A percentile compares a stretch with the other conserved stretches of the same genome.
These are phyloP conservation scores for Sungouiella thailandica DNA, from an alignment of 805 yeast genomes.

Conservation along the genomic window DNA sequence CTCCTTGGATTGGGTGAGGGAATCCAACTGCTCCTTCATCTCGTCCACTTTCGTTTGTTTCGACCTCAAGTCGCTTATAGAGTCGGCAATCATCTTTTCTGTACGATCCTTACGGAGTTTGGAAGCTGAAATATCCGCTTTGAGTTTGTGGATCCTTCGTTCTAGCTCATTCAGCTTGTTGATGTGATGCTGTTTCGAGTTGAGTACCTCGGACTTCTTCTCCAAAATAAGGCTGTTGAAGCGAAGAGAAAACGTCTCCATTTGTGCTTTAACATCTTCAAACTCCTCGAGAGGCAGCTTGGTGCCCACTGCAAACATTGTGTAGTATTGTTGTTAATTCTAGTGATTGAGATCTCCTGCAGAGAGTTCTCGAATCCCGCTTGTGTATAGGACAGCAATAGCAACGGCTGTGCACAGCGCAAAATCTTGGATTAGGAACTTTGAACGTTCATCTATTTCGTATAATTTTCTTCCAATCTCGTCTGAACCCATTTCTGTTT, in stretches of 20 bases:
- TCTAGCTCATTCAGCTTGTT: conserved; percentile 26
- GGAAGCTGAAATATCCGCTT: conserved; percentile 25
- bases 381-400: too few species aligned
- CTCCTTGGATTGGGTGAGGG: conserved; percentile 24
- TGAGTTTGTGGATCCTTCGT: conserved; percentile 25
- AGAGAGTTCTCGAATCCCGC: too few species aligned
- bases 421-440: too few species aligned
- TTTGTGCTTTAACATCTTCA: conserved; percentile 29
- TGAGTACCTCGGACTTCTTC: conserved; percentile 28
- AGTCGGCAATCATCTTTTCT: conserved; percentile 21
- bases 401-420: too few species aligned
- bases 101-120: conserved; percentile 23
- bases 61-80: conserved; percentile 19
- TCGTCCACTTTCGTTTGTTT: conserved; percentile 33
- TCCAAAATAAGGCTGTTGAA: conserved; percentile 31
- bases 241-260: conserved; percentile 34
- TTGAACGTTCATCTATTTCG: too few species aligned
- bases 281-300: conserved; percentile 26
- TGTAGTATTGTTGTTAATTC: neutral
- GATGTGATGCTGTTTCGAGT: conserved; percentile 29
- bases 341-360: too few species aligned
- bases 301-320: conserved; percentile 2
- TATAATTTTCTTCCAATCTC: too few species aligned
- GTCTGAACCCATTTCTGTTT: too few species aligned
- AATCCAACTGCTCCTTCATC: conserved; percentile 29